These are phyloP conservation scores for Ceriops zippeliana DNA, from an alignment of 345 rosid species.

Conservation along the genomic window DNA sequence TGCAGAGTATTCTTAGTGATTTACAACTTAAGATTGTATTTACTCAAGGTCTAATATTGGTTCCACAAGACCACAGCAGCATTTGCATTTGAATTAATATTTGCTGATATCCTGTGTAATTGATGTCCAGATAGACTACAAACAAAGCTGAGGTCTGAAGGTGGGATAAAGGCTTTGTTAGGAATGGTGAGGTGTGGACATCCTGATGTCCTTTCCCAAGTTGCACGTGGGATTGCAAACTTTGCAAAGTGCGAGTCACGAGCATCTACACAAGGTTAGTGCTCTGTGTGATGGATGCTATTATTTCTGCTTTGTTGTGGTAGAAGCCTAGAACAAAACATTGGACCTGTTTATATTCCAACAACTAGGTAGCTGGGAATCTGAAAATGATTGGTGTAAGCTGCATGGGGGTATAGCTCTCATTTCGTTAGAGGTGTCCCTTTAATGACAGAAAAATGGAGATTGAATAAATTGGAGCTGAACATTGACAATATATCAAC, in stretches of 20 bases:
- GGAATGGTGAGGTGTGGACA: slow-evolving; percentile 39
- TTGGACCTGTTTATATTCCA: too few species aligned
- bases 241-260: slow-evolving; percentile 37
- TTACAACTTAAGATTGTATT: not conserved
- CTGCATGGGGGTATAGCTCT: too few species aligned
- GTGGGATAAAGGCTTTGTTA: slow-evolving; percentile 35
- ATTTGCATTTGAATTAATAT: not conserved
- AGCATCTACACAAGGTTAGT: slow-evolving; percentile 26
- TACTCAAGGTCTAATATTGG: not conserved
- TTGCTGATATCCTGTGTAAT: not conserved
- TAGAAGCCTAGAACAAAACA: not conserved
- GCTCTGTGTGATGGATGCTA: not conserved
- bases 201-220: slow-evolving; percentile 38
- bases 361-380: too few species aligned
- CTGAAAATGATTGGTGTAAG: too few species aligned
- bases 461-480: too few species aligned
- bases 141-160: slow-evolving; percentile 31
- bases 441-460: too few species aligned
- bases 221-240: slow-evolving; percentile 36
- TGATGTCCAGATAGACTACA: slow-evolving; percentile 26
- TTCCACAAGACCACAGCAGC: not conserved
- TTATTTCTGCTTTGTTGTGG: not conserved
- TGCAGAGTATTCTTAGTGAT: not conserved
- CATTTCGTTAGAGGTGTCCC: too few species aligned
- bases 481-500: not conserved